These are phyloP conservation scores for Wallacemonas sp. DNA, from an alignment of 208 protist species.

Conservation along the genomic window DNA sequence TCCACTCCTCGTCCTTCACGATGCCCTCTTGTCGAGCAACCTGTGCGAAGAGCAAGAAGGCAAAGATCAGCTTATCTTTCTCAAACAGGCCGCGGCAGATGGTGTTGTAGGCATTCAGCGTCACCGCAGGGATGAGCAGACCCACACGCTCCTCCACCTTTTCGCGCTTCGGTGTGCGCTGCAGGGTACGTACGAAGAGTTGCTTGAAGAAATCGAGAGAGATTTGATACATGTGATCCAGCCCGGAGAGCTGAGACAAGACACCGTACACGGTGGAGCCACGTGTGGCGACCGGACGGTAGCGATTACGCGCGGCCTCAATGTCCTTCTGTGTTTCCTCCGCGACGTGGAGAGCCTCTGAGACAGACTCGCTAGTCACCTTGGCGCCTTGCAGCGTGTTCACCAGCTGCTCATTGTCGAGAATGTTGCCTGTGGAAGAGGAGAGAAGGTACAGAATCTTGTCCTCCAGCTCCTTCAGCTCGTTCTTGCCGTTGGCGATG, in stretches of 20 bases:
- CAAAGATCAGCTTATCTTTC: conserved; percentile 95
- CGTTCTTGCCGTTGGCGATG: conserved; percentile 94
- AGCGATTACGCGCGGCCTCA: conserved; percentile 90
- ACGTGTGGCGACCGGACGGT: conserved; percentile 92
- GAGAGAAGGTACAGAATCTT: conserved; percentile 93
- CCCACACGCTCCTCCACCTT: conserved; percentile 78
- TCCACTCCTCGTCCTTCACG: conserved; percentile 82
- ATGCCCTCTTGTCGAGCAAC: conserved; percentile 77
- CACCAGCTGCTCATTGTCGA: conserved; percentile 96
- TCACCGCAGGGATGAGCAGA: conserved; percentile 84
- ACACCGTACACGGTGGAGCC: conserved; percentile 96
- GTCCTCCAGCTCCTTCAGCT: conserved; percentile 94
- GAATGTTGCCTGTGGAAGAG: conserved; percentile 94
- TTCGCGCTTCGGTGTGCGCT: conserved; percentile 80
- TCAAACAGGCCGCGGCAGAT: conserved; percentile 96
- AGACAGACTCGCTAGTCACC: conserved; percentile 90
- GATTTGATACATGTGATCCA: conserved; percentile 96
- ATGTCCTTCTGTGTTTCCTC: conserved; percentile 95
- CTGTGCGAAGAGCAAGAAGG: conserved; percentile 92
- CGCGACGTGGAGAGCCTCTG: conserved; percentile 84
- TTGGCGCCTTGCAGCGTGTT: conserved; percentile 94
- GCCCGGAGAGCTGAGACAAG: conserved; percentile 82
- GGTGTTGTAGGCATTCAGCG: conserved; percentile 89
- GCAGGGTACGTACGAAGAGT: conserved; percentile 90
- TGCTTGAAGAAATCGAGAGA: conserved; percentile 93